Percentiles rank a stretch among this genome's conserved stretches.
phyloP scores from a whole-genome alignment of 306 rosid species.

The Trifolium subterraneum region DNA sequence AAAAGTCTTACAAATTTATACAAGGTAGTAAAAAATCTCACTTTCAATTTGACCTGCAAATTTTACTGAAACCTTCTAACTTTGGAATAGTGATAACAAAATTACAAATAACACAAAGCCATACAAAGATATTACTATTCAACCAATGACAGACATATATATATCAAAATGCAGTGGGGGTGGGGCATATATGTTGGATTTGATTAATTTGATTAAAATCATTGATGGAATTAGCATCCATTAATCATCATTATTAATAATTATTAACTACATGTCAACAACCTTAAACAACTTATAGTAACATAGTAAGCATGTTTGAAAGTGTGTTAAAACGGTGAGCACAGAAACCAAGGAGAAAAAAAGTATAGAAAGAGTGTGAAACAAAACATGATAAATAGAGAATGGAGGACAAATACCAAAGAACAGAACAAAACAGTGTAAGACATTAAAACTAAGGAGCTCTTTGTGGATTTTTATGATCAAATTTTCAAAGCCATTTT shows the following conservation, averaged over 20 bases:
- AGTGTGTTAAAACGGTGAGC: not conserved
- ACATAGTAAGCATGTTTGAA: constrained; percentile 4
- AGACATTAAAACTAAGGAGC: constrained; percentile 35
- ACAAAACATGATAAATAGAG: constrained; percentile 38
- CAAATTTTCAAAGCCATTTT: constrained; percentile 8
- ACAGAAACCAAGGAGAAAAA: constrained; percentile 20
- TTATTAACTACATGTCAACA: not conserved
- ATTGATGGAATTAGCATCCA: constrained; percentile 40
- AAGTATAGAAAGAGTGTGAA: constrained; percentile 14
- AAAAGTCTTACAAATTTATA: constrained; percentile 20
- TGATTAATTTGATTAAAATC: constrained; percentile 32
- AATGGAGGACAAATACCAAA: constrained; percentile 24
- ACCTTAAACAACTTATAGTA: constrained; percentile 27
- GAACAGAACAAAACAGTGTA: constrained; percentile 42
- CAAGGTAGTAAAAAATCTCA: constrained; percentile 27
- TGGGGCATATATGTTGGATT: constrained; percentile 46
- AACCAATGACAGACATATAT: constrained; percentile 41
- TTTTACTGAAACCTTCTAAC: constrained; percentile 39
- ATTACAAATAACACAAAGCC: constrained; percentile 3
- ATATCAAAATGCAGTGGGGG: constrained; percentile 45
- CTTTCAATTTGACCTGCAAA: constrained; percentile 42
- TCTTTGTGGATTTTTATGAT: constrained; percentile 16
- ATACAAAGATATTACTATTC: constrained; percentile 30
- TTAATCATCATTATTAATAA: constrained; percentile 12
- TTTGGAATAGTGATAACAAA: constrained; percentile 37